Evolutionary conservation across 345 rosid species (phyloP), one percentile per base, ranked within the genome.

Genomic region (Passiflora organensis): DNA sequence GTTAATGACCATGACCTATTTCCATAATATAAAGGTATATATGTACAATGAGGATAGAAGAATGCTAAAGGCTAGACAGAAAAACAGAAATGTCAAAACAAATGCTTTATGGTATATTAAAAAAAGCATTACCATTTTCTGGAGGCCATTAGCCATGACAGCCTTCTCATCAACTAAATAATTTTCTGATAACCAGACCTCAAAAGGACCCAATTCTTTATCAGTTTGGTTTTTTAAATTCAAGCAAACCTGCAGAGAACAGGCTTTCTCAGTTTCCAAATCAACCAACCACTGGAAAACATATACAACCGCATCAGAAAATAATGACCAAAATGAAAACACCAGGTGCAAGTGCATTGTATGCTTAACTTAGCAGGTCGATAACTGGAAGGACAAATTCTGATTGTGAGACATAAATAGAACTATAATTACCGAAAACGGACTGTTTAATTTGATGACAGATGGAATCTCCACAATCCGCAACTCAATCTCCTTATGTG

Each of bases 101-200:
- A n/a, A n/a, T n/a, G 34, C 34, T 28, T 28, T 28, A 8, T 2
- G 34, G 8, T 28, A n/a, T n/a, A n/a, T n/a, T n/a, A 3, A 28
- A 28, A 28, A 58, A 59, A 25, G 48, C 32, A 67, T 59, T 84
- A 93, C 99, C 95, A 78, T 68, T 68, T 71, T 79, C 73, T 83
- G 95, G 50, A 86, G 91, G 58, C 99, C 97, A 41, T 77, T 86
- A 42, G 86, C 65, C 73, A 72, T 79, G 68, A 89, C 89, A 54
- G 73, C 73, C 66, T 78, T 83, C 68, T 86, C 89, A 56, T 69
- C 80, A 19, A 34, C 72, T 38, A 78, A 66, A 67, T 76, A 85
- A 67, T 67, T 75, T 70, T 79, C 77, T 4, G 91, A 74, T 64
- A 89, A 49, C 69, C 83, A 76, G 58, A 86, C 80, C 72, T 86